phyloP scores from a whole-genome alignment of 176 grass and related monocot species.

The Paspalum notatum region DNA sequence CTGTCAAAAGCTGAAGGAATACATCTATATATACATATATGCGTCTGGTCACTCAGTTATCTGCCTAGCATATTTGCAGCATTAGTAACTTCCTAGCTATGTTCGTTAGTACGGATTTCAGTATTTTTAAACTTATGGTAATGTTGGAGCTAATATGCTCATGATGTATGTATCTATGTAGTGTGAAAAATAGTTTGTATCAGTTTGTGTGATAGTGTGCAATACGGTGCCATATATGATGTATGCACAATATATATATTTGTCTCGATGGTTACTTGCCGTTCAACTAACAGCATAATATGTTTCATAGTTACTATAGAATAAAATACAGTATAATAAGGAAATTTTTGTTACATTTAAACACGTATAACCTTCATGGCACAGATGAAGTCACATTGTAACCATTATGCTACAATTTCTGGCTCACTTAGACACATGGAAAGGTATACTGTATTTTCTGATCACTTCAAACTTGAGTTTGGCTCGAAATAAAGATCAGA shows the following conservation, averaged over 20 bases:
- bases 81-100: constrained; percentile 14
- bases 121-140: constrained; percentile 33
- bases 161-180: constrained; percentile 40
- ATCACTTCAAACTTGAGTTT: neutral
- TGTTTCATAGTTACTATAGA: neutral
- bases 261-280: neutral
- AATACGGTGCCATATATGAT: constrained; percentile 23
- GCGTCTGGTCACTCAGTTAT: constrained; percentile 39
- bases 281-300: neutral
- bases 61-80: constrained; percentile 25
- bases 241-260: constrained; percentile 12
- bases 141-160: constrained; percentile 30
- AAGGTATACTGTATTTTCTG: neutral
- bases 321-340: neutral
- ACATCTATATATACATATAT: constrained; percentile 10
- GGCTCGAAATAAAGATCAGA: neutral
- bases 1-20: constrained; percentile 45
- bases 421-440: neutral
- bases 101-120: constrained; percentile 43
- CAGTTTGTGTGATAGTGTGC: constrained; percentile 12
- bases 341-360: neutral
- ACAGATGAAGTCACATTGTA: neutral
- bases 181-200: constrained; percentile 41
- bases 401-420: neutral
- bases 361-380: neutral